These are phyloP conservation scores for Gentiana straminea DNA, from an alignment of 257 asterid species.

Conservation along the genomic window DNA sequence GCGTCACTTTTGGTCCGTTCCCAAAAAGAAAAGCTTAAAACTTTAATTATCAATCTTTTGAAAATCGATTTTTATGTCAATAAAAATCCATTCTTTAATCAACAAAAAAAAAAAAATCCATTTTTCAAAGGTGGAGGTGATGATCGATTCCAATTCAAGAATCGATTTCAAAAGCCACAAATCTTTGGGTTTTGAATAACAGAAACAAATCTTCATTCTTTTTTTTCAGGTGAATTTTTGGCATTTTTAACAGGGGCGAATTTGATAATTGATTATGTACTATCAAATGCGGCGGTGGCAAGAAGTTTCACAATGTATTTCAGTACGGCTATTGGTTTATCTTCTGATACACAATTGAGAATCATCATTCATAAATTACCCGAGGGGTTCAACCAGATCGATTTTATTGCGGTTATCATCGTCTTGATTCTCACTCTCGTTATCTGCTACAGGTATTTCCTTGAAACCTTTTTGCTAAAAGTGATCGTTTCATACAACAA, in stretches of 20 bases:
- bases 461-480: background rate
- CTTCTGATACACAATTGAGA: conserved; percentile 33
- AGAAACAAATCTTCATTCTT: too few species aligned
- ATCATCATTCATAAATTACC: conserved; percentile 47
- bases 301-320: conserved; percentile 81
- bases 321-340: conserved; percentile 57
- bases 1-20: conserved; percentile 65
- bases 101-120: too few species aligned
- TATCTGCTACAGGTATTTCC: conserved; percentile 68
- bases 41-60: too few species aligned
- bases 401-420: conserved; percentile 62
- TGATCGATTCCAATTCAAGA: too few species aligned
- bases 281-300: conserved; percentile 96
- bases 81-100: too few species aligned
- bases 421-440: conserved; percentile 63
- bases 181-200: too few species aligned
- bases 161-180: too few species aligned
- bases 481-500: background rate
- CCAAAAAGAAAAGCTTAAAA: too few species aligned
- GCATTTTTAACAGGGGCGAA: conserved; percentile 87
- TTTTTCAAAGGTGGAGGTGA: too few species aligned
- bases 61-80: too few species aligned
- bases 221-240: conserved; percentile 50
- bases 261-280: conserved; percentile 67
- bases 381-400: conserved; percentile 68